Conservation (phyloP, 306 rosid species). For the Quercus berberidifolia region DNA sequence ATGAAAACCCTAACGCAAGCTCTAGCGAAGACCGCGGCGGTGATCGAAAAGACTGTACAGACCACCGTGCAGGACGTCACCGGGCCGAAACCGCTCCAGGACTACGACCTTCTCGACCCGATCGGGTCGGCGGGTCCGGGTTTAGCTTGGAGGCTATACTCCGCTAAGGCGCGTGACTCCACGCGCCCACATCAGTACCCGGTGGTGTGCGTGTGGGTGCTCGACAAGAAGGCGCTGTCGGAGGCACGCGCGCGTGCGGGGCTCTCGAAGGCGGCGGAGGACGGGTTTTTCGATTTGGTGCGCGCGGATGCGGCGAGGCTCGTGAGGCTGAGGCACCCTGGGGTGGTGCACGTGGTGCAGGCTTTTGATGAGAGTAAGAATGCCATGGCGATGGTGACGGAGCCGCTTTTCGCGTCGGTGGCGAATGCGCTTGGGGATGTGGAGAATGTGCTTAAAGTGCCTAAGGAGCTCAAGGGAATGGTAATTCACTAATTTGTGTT, state of each 20-base stretch:
- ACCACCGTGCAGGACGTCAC: constrained; percentile 97
- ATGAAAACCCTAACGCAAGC: constrained; percentile 98
- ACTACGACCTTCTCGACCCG: constrained; percentile 88
- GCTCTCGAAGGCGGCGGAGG: constrained; percentile 74
- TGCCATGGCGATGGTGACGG: constrained; percentile 98
- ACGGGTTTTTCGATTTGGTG: constrained; percentile 72
- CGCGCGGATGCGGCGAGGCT: constrained; percentile 81
- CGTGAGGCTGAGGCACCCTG: constrained; percentile 84
- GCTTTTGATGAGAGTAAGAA: constrained; percentile 91
- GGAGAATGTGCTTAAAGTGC: constrained; percentile 61
- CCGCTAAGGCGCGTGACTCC: constrained; percentile 79
- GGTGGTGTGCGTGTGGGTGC: constrained; percentile 80
- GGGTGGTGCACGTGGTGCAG: constrained; percentile 94
- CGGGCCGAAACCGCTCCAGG: constrained; percentile 93
- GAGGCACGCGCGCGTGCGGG: constrained; percentile 78
- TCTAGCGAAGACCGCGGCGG: constrained; percentile 94
- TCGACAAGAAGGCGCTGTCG: constrained; percentile 70
- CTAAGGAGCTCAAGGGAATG: constrained; percentile 89
- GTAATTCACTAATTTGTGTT: constrained; percentile 31
- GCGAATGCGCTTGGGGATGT: constrained; percentile 80
- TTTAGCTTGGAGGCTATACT: constrained; percentile 74
- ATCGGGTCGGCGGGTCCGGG: constrained; percentile 96
- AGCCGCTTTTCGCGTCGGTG: constrained; percentile 88
- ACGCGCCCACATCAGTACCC: constrained; percentile 84
- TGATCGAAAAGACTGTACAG: constrained; percentile 80